Evolutionary conservation across 768 basidiomycete genomes (phyloP).

Genomic region (Cystofilobasidium macerans): DNA sequence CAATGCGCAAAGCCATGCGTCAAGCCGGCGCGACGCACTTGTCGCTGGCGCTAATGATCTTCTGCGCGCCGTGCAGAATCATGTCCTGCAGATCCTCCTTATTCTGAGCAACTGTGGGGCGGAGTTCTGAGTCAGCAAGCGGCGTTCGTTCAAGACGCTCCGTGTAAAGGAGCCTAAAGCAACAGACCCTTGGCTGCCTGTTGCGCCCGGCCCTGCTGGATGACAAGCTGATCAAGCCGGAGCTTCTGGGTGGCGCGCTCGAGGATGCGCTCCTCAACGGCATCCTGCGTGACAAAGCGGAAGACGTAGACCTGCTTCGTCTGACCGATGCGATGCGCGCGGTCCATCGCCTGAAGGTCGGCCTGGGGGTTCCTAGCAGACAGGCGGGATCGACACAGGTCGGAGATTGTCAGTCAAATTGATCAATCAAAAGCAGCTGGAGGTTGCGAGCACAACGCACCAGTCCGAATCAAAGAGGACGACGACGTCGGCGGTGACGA

Average conservation of each 20-base stretch:
- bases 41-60: slow-evolving; percentile 73
- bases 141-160: no score
- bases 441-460: slow-evolving; percentile 41
- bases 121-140: no score
- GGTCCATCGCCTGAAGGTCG: slow-evolving; percentile 97
- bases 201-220: slow-evolving; percentile 84
- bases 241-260: slow-evolving; percentile 93
- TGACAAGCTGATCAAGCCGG: slow-evolving; percentile 86
- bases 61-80: slow-evolving; percentile 95
- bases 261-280: slow-evolving; percentile 89
- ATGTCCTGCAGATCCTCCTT: slow-evolving; percentile 96
- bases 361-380: slow-evolving; percentile 84
- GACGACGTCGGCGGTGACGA: slow-evolving; percentile 89
- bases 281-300: slow-evolving; percentile 85
- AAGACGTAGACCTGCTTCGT: slow-evolving; percentile 97
- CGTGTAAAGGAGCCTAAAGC: no score
- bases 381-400: slow-evolving; percentile 16
- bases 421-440: background rate
- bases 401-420: background rate
- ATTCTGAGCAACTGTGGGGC: slow-evolving; percentile 55
- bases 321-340: slow-evolving; percentile 91
- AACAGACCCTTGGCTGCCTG: slow-evolving; percentile 53
- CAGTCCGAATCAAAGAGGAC: slow-evolving; percentile 95
- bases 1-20: background rate
- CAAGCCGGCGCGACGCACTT: slow-evolving; percentile 46